phyloP scores from a whole-genome alignment of 2,329 filamentous ascomycete species.

The Penicillium sp. region DNA sequence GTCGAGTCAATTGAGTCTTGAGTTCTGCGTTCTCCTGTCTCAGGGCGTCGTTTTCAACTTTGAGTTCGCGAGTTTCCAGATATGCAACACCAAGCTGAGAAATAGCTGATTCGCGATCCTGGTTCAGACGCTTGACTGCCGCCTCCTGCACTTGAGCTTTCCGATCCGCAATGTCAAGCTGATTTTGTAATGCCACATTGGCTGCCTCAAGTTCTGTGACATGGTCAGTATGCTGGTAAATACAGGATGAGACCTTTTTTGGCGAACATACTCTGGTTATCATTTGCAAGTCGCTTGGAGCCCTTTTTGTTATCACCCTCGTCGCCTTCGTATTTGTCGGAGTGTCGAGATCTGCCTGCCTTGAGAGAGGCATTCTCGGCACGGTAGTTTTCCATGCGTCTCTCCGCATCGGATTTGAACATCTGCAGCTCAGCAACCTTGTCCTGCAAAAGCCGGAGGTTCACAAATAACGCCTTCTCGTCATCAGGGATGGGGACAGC shows the following conservation, averaged over 20 bases:
- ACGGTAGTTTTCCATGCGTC: slow-evolving; percentile 55
- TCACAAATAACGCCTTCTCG: slow-evolving; percentile 67
- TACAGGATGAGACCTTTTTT: slow-evolving; percentile 21
- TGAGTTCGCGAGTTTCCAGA: slow-evolving; percentile 54
- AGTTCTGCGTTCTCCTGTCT: slow-evolving; percentile 45
- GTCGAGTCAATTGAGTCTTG: slow-evolving; percentile 38
- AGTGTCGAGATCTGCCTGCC: slow-evolving; percentile 43
- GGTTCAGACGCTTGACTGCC: slow-evolving; percentile 57
- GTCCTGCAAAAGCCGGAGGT: slow-evolving; percentile 62
- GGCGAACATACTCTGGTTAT: slow-evolving; percentile 44
- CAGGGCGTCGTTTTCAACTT: slow-evolving; percentile 44
- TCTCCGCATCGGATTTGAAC: slow-evolving; percentile 57
- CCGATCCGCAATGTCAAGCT: slow-evolving; percentile 59
- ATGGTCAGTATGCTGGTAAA: slow-evolving; percentile 24
- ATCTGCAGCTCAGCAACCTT: slow-evolving; percentile 61
- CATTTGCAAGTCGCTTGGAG: slow-evolving; percentile 34
- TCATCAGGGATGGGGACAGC: slow-evolving; percentile 63
- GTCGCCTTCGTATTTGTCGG: slow-evolving; percentile 48
- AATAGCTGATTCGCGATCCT: slow-evolving; percentile 63
- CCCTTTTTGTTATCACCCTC: slow-evolving; percentile 48
- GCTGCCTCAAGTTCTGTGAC: slow-evolving; percentile 54
- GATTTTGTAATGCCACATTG: slow-evolving; percentile 59
- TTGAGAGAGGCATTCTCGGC: slow-evolving; percentile 57
- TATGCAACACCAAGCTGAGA: slow-evolving; percentile 62
- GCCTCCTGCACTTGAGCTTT: slow-evolving; percentile 60